These are phyloP conservation scores for Apiotrichum domesticum DNA, from an alignment of 1,284 basidiomycete species.

Conservation along the genomic window DNA sequence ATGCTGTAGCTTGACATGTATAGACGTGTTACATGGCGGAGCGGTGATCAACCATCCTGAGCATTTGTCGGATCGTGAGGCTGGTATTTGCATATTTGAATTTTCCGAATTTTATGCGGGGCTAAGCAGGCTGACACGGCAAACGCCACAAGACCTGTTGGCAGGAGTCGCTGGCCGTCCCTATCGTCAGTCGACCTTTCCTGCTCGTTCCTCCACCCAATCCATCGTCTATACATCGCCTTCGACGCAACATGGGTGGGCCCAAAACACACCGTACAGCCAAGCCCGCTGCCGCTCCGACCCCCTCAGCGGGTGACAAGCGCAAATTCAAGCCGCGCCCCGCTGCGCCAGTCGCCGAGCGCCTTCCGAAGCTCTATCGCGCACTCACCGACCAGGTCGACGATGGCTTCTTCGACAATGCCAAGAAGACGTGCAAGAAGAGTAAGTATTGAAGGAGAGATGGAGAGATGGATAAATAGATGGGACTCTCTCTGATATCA, in stretches of 20 bases:
- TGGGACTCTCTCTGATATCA: conserved; percentile 31
- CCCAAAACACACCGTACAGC: not conserved
- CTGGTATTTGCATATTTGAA: too few relatives aligned
- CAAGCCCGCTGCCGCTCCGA: not conserved
- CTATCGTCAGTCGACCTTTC: too few relatives aligned
- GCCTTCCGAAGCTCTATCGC: conserved; percentile 64
- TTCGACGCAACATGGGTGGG: not conserved
- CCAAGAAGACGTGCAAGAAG: conserved; percentile 81
- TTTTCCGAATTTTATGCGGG: too few relatives aligned
- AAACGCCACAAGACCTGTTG: too few relatives aligned
- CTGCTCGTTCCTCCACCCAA: too few relatives aligned
- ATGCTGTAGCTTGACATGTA: conserved; percentile 5
- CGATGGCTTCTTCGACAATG: conserved; percentile 69
- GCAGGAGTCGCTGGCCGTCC: too few relatives aligned
- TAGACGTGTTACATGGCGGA: not conserved
- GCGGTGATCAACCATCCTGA: too few relatives aligned
- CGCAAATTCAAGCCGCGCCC: conserved; percentile 49
- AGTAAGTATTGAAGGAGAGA: conserved; percentile 51
- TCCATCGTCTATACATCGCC: too few relatives aligned
- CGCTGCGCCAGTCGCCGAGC: conserved; percentile 55
- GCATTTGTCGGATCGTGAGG: too few relatives aligned
- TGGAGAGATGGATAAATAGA: not conserved
- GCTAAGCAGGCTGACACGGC: too few relatives aligned
- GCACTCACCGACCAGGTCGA: conserved; percentile 77
- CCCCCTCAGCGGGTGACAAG: not conserved